Percentiles rank a stretch among this genome's conserved stretches.
Evolutionary conservation across 2,329 filamentous ascomycete species (phyloP).

Genomic region (Cordyceps tenuipes): DNA sequence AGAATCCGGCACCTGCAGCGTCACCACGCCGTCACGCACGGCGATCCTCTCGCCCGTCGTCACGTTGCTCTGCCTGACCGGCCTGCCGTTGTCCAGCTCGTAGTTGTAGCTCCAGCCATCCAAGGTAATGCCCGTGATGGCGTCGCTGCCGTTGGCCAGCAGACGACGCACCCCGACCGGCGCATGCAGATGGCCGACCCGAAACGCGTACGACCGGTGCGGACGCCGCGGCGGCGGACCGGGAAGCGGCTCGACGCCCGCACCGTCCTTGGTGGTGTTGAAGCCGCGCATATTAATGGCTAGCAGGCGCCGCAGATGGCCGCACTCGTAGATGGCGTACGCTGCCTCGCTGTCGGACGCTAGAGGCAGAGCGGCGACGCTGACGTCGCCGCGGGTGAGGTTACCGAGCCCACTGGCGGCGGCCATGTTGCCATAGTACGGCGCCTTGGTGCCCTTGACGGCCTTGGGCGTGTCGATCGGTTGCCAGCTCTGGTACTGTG

Average conservation of each 20-base stretch:
- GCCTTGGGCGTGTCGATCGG: constrained; percentile 43
- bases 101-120: constrained; percentile 55
- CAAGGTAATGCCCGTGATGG: constrained; percentile 52
- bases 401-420: constrained; percentile 48
- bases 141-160: constrained; percentile 54
- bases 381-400: constrained; percentile 25
- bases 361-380: constrained; percentile 40
- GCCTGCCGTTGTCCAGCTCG: constrained; percentile 45
- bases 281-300: constrained; percentile 51
- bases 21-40: constrained; percentile 28
- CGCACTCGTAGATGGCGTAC: constrained; percentile 46
- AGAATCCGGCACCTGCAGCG: constrained; percentile 33
- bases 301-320: constrained; percentile 37
- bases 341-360: constrained; percentile 35
- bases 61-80: constrained; percentile 46
- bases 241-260: constrained; percentile 17
- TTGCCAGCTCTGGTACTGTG: constrained; percentile 48
- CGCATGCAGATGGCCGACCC: constrained; percentile 23
- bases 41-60: constrained; percentile 39
- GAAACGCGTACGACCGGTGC: constrained; percentile 28
- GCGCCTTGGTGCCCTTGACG: constrained; percentile 49
- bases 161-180: constrained; percentile 37
- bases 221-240: constrained; percentile 22
- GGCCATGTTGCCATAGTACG: constrained; percentile 53
- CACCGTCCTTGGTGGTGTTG: constrained; percentile 46